Evolutionary conservation across 371 early-diverging fungal genomes (phyloP).

Genomic region (Actinomortierella ambigua): DNA sequence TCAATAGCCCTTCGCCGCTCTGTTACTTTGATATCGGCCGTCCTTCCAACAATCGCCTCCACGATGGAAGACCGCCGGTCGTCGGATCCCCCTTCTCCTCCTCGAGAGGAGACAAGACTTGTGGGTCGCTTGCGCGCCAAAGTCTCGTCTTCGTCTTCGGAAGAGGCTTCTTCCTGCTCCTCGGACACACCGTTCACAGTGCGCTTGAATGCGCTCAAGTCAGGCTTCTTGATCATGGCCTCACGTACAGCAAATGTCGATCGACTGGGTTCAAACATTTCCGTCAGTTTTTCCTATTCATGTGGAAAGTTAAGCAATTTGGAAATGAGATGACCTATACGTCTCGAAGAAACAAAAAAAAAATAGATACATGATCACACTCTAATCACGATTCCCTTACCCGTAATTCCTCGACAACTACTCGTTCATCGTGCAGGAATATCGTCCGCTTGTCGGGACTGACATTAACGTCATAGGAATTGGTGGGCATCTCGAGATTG

Average conservation of each 20-base stretch:
- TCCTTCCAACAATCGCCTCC: no score
- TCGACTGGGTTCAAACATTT: constrained; percentile 64
- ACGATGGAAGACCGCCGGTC: no score
- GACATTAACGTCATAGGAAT: constrained; percentile 86
- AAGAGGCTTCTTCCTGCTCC: neutral
- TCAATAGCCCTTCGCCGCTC: no score
- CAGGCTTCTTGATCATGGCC: constrained; percentile 25
- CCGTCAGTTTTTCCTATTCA: constrained; percentile 49
- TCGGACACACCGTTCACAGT: neutral
- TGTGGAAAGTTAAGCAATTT: neutral
- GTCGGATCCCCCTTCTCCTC: neutral
- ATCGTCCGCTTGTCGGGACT: constrained; percentile 95
- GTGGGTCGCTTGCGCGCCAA: neutral
- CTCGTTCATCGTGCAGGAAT: constrained; percentile 76
- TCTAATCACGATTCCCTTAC: constrained; percentile 35
- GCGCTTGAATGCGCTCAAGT: neutral
- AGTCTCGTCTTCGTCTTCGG: neutral
- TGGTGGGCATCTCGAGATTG: constrained; percentile 67
- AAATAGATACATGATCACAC: constrained; percentile 1
- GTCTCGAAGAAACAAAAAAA: no score
- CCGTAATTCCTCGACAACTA: constrained; percentile 58
- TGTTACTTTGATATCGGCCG: no score
- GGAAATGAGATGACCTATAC: neutral
- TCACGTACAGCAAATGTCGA: constrained; percentile 53
- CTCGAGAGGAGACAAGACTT: no score